phyloP scores from a whole-genome alignment of 495 filamentous ascomycete species.

The Talaromyces trachyspermus region DNA sequence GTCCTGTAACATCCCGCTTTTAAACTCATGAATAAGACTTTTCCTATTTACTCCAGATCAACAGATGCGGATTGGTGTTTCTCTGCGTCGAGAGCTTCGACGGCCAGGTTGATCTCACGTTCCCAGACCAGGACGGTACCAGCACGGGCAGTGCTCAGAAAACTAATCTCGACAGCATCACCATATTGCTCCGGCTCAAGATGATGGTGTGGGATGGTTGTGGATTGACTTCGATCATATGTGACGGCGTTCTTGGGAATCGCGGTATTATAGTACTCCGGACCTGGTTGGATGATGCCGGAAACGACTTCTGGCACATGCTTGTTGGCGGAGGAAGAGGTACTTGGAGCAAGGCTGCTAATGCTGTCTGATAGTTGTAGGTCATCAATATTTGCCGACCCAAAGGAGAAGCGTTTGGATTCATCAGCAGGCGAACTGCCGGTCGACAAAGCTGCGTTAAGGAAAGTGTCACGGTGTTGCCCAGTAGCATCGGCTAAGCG shows the following conservation, averaged over 20 bases:
- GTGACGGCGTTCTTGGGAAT: not conserved
- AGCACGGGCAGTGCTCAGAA: slow-evolving; percentile 79
- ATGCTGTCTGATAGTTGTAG: slow-evolving; percentile 1
- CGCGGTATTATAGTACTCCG: not conserved
- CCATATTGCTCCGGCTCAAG: slow-evolving; percentile 37
- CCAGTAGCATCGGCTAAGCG: slow-evolving; percentile 54
- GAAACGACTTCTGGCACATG: not conserved
- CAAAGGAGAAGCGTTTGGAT: slow-evolving; percentile 11
- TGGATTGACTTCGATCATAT: slow-evolving; percentile 6
- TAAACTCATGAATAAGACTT: not conserved
- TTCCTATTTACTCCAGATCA: not conserved
- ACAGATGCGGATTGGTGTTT: slow-evolving; percentile 8
- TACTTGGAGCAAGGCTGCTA: slow-evolving; percentile 13
- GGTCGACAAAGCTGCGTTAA: slow-evolving; percentile 46
- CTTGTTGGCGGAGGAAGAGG: slow-evolving; percentile 9
- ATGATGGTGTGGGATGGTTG: slow-evolving; percentile 19
- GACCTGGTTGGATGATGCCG: not conserved
- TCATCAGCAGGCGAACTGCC: slow-evolving; percentile 50
- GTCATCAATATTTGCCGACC: slow-evolving; percentile 10
- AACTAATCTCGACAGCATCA: slow-evolving; percentile 75
- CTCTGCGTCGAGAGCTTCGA: slow-evolving; percentile 58
- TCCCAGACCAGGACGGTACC: slow-evolving; percentile 82
- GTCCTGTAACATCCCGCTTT: slow-evolving; percentile 8
- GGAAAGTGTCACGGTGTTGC: slow-evolving; percentile 11
- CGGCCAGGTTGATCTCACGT: slow-evolving; percentile 60